Conservation (phyloP, 1,284 basidiomycete genomes). For the Ganoderma boninense region DNA sequence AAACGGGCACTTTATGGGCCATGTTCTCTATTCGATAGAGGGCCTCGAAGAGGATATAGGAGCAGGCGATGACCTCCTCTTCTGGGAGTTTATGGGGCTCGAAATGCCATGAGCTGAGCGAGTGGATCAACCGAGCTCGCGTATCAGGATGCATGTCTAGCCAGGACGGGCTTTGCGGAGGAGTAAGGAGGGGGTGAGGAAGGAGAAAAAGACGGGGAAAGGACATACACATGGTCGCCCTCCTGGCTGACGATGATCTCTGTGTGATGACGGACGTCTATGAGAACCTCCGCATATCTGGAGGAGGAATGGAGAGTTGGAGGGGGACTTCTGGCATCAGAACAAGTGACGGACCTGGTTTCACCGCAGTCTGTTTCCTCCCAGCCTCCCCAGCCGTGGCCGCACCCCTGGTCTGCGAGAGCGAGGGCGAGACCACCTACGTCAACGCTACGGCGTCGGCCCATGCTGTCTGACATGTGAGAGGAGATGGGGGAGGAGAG, state of each 20-base stretch:
- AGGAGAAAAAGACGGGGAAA: slow-evolving; percentile 39
- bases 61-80: slow-evolving; percentile 83
- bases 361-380: slow-evolving; percentile 60
- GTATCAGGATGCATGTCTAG: slow-evolving; percentile 42
- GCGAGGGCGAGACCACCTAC: slow-evolving; percentile 85
- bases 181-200: slow-evolving; percentile 19
- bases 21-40: slow-evolving; percentile 81
- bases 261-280: slow-evolving; percentile 85
- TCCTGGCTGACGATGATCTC: slow-evolving; percentile 73
- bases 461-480: slow-evolving; percentile 31
- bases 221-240: slow-evolving; percentile 54
- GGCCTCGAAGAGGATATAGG: slow-evolving; percentile 80
- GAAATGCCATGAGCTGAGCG: slow-evolving; percentile 85
- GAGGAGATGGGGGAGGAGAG: neutral
- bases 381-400: slow-evolving; percentile 80
- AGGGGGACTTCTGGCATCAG: slow-evolving; percentile 11
- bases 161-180: slow-evolving; percentile 40
- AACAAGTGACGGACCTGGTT: slow-evolving; percentile 58
- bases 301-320: slow-evolving; percentile 19
- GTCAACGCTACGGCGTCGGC: slow-evolving; percentile 80
- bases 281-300: slow-evolving; percentile 80
- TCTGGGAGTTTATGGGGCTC: slow-evolving; percentile 84
- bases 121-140: slow-evolving; percentile 66
- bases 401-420: slow-evolving; percentile 66
- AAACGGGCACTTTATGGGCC: slow-evolving; percentile 68